These are phyloP conservation scores for Fonsecaea erecta DNA, from an alignment of 2,329 filamentous ascomycete species.

Conservation along the genomic window DNA sequence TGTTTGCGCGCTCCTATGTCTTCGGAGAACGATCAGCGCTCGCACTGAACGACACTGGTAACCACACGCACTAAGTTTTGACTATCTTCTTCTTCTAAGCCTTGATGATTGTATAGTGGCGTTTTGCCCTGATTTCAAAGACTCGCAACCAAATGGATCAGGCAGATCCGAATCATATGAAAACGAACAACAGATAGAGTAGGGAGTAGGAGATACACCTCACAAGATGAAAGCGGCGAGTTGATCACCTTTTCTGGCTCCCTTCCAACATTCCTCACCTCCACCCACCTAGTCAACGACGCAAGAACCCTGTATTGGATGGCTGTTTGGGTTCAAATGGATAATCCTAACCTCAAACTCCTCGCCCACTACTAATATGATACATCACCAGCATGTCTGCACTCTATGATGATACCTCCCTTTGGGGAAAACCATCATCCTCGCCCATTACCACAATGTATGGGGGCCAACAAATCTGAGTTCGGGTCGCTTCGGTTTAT, in stretches of 20 bases:
- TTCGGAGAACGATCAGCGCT: too few relatives aligned
- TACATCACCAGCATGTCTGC: background rate
- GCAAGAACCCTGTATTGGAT: background rate
- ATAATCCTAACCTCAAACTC: background rate
- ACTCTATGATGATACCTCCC: background rate
- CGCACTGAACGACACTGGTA: too few relatives aligned
- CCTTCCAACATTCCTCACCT: background rate
- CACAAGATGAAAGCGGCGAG: background rate
- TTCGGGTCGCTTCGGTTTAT: background rate
- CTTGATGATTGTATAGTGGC: too few relatives aligned
- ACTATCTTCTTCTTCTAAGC: too few relatives aligned
- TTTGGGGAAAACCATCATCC: background rate
- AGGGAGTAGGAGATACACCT: background rate
- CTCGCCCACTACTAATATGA: background rate
- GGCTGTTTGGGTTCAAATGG: background rate
- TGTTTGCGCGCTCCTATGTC: too few relatives aligned
- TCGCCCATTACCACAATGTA: background rate
- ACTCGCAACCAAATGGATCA: too few relatives aligned
- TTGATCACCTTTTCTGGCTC: background rate
- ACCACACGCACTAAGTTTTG: too few relatives aligned
- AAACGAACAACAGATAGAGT: too few relatives aligned
- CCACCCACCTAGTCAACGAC: background rate
- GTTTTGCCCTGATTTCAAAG: too few relatives aligned
- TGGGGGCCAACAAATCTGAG: background rate
- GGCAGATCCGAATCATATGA: too few relatives aligned